Evolutionary conservation across 257 asterid species (phyloP).

Genomic region (Osmanthus fragrans): DNA sequence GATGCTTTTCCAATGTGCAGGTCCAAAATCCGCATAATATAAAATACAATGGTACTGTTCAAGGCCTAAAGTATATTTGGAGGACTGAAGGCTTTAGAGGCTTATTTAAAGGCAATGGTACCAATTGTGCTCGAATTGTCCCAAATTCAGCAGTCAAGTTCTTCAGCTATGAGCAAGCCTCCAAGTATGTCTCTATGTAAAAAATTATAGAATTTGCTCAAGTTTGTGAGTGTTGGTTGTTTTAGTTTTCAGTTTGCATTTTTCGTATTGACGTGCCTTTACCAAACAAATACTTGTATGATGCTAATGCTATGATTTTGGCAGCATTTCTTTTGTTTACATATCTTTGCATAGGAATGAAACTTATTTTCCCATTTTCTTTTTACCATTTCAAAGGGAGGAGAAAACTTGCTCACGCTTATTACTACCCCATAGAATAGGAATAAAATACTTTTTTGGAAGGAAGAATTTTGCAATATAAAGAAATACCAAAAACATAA

Average conservation of each 20-base stretch:
- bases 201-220: conserved; percentile 10
- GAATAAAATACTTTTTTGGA: not conserved
- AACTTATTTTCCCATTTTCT: not conserved
- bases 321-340: not conserved
- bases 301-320: not conserved
- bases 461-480: not conserved
- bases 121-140: conserved; percentile 89
- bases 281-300: not conserved
- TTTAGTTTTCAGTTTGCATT: not conserved
- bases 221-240: not conserved
- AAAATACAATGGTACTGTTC: conserved; percentile 78
- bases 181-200: conserved; percentile 60
- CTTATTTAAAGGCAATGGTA: conserved; percentile 85
- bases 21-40: conserved; percentile 91
- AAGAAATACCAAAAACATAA: not conserved
- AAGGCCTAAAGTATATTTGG: conserved; percentile 83
- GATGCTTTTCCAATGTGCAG: conserved; percentile 40
- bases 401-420: not conserved
- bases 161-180: conserved; percentile 99
- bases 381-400: not conserved
- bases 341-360: not conserved
- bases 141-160: conserved; percentile 99
- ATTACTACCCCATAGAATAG: not conserved
- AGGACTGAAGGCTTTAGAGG: conserved; percentile 83
- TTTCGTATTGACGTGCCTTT: not conserved